These are phyloP conservation scores for Volvox africanus DNA, from an alignment of 139 green algal genomes.

Conservation along the genomic window DNA sequence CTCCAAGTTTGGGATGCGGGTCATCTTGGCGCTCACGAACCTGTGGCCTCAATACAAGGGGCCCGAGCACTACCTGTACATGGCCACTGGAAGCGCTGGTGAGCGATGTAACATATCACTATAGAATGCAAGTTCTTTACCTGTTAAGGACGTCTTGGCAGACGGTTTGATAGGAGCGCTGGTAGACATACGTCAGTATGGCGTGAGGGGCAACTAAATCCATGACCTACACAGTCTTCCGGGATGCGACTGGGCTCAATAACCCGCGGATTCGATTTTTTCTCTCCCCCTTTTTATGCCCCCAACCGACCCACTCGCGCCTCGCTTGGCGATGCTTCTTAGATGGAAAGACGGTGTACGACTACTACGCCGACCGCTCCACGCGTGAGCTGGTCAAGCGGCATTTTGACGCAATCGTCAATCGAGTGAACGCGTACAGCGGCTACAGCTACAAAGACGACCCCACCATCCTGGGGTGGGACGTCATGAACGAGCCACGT, in stretches of 20 bases:
- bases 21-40: conserved; percentile 69
- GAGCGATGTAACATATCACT: too few relatives aligned
- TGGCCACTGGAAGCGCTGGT: conserved; percentile 48
- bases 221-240: too few relatives aligned
- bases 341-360: conserved; percentile 51
- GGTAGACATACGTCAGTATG: too few relatives aligned
- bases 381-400: conserved; percentile 61
- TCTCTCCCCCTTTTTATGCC: background rate
- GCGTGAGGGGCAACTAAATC: too few relatives aligned
- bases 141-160: too few relatives aligned
- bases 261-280: too few relatives aligned
- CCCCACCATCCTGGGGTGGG: conserved; percentile 74
- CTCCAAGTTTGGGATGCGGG: conserved; percentile 51
- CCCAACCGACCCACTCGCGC: background rate
- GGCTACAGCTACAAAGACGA: conserved; percentile 73
- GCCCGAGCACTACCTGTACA: conserved; percentile 52
- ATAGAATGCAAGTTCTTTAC: too few relatives aligned
- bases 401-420: conserved; percentile 58
- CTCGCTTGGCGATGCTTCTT: background rate
- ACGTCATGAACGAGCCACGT: conserved; percentile 58
- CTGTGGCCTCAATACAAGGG: conserved; percentile 60
- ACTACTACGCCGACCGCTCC: conserved; percentile 61
- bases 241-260: too few relatives aligned
- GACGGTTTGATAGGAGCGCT: too few relatives aligned
- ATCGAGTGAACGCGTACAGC: conserved; percentile 74